Conservation (phyloP, 352 stramenopile genomes). For the Pythium coloratum region DNA sequence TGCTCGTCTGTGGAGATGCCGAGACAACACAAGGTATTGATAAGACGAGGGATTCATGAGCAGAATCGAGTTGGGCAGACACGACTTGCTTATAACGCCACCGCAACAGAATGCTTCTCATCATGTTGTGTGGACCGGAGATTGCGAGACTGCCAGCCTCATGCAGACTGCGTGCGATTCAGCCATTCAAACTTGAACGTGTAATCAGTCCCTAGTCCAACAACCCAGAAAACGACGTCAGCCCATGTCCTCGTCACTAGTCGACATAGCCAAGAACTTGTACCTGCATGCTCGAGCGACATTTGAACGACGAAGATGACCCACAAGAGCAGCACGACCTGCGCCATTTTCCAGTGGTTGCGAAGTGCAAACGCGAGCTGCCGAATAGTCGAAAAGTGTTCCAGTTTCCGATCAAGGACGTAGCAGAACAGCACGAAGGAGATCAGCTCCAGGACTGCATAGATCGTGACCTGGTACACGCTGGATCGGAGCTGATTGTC, state of each 20-base stretch:
- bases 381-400: background rate
- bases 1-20: no score
- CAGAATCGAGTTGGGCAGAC: no score
- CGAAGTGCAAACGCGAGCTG: conserved; percentile 38
- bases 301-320: conserved; percentile 18
- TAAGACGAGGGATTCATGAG: no score
- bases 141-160: no score
- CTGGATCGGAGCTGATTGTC: background rate
- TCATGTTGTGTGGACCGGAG: background rate
- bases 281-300: conserved; percentile 15
- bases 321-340: conserved; percentile 24
- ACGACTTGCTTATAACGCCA: no score
- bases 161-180: background rate
- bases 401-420: background rate
- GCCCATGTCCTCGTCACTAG: no score
- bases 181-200: conserved; percentile 25
- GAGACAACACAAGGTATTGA: no score
- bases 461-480: background rate
- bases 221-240: background rate
- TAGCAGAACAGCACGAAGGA: conserved; percentile 4
- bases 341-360: conserved; percentile 26
- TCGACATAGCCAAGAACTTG: background rate
- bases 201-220: conserved; percentile 12
- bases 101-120: background rate
- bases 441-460: conserved; percentile 5